Evolutionary conservation across 495 filamentous ascomycete genomes (phyloP).

Genomic region (Neohortaea acidophila): DNA sequence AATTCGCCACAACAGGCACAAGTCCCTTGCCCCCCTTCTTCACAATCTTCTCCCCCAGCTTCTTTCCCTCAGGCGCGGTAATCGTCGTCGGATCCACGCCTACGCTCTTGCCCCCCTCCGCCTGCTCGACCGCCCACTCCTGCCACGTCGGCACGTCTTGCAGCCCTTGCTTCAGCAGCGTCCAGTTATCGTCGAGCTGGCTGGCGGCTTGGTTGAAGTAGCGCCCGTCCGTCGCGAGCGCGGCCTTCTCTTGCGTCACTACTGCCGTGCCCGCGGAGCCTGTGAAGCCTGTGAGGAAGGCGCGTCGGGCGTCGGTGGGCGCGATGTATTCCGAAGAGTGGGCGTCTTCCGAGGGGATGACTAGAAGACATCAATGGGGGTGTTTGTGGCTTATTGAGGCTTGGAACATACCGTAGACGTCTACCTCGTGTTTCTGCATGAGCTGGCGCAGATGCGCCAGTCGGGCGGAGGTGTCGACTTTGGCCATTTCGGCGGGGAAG

Average conservation of each 20-base stretch:
- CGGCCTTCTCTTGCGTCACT: constrained; percentile 71
- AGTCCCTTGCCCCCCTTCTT: constrained; percentile 70
- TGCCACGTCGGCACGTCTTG: constrained; percentile 95
- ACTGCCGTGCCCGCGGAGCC: constrained; percentile 91
- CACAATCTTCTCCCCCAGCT: constrained; percentile 73
- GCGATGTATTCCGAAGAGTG: constrained; percentile 98
- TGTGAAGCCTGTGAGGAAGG: constrained; percentile 85
- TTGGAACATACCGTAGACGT: constrained; percentile 70
- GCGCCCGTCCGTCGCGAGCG: constrained; percentile 85
- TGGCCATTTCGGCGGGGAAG: constrained; percentile 50
- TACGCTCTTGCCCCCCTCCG: constrained; percentile 72
- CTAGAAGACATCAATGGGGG: constrained; percentile 32
- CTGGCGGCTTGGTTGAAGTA: constrained; percentile 96
- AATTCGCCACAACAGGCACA: constrained; percentile 56
- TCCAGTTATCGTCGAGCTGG: constrained; percentile 87
- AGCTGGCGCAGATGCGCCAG: constrained; percentile 62
- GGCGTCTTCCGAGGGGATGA: constrained; percentile 93
- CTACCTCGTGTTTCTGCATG: constrained; percentile 77
- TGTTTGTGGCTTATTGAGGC: not conserved
- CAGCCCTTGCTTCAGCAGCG: constrained; percentile 78
- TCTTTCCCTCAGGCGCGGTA: constrained; percentile 66
- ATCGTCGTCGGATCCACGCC: constrained; percentile 86
- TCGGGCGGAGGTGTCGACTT: constrained; percentile 65
- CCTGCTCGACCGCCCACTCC: constrained; percentile 52
- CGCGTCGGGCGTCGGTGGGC: constrained; percentile 77